Conservation (phyloP, 345 rosid species). For the Linum tenue region DNA sequence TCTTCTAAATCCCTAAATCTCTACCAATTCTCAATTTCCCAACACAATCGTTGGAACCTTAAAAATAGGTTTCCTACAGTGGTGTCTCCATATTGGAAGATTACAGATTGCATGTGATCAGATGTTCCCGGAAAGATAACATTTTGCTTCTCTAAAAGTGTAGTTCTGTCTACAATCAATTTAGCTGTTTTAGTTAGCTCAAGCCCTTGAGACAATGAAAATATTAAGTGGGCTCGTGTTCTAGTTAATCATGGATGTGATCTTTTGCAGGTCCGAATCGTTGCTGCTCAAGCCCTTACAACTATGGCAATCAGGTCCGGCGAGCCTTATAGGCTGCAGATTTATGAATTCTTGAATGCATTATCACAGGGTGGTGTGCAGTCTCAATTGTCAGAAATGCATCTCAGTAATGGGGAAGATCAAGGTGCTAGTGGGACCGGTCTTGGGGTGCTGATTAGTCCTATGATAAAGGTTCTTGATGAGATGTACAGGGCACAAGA, state of each 20-base stretch:
- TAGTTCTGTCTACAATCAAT: not conserved
- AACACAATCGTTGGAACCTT: too few species aligned
- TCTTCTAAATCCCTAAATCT: too few species aligned
- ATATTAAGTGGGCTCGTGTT: not conserved
- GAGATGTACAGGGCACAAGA: conserved; percentile 96
- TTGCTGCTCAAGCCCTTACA: conserved; percentile 97
- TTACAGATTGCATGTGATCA: not conserved
- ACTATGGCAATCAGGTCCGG: conserved; percentile 98
- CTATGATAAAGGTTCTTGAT: conserved; percentile 91
- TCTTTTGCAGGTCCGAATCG: conserved; percentile 64
- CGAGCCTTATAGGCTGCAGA: conserved; percentile 97
- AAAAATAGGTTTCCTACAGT: too few species aligned
- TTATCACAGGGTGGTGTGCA: conserved; percentile 98
- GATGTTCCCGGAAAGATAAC: not conserved
- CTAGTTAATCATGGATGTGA: not conserved
- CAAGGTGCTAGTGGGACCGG: conserved; percentile 99
- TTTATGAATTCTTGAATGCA: conserved; percentile 88
- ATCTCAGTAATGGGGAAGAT: conserved; percentile 97
- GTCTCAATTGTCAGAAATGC: conserved; percentile 93
- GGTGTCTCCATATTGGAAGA: not conserved
- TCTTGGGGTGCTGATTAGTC: conserved; percentile 84
- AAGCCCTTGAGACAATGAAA: not conserved
- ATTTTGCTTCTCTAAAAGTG: not conserved
- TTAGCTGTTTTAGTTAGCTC: not conserved
- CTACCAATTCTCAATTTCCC: too few species aligned